Evolutionary conservation across 805 yeast species (phyloP).

Genomic region (Saccharomycopsis selenospora): DNA sequence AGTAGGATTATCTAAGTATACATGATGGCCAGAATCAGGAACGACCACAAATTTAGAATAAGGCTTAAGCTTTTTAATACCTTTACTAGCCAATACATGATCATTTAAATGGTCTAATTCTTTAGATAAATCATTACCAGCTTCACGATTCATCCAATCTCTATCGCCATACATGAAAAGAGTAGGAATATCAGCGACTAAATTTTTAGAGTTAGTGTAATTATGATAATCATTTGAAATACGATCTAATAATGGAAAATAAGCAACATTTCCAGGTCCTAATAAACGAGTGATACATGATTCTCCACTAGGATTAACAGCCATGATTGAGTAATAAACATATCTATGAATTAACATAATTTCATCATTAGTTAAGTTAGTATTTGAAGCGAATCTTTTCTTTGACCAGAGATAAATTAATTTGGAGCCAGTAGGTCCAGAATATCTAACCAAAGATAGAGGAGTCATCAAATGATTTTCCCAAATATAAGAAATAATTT

Average conservation of each 20-base stretch:
- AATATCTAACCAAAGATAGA: slow-evolving; percentile 39
- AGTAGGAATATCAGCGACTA: slow-evolving; percentile 37
- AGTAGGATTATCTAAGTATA: slow-evolving; percentile 60
- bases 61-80: slow-evolving; percentile 17
- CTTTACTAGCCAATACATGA: slow-evolving; percentile 30
- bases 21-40: slow-evolving; percentile 67
- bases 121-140: slow-evolving; percentile 37
- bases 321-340: slow-evolving; percentile 42
- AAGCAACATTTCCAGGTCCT: slow-evolving; percentile 51
- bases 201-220: slow-evolving; percentile 45
- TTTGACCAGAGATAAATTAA: slow-evolving; percentile 49
- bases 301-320: slow-evolving; percentile 57
- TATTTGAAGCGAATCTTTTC: slow-evolving; percentile 33
- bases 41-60: slow-evolving; percentile 35
- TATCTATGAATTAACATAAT: slow-evolving; percentile 44
- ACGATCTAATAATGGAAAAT: slow-evolving; percentile 50
- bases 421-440: slow-evolving; percentile 50
- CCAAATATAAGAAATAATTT: slow-evolving; percentile 36
- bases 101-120: slow-evolving; percentile 38
- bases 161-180: slow-evolving; percentile 60
- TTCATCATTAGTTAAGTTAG: slow-evolving; percentile 26
- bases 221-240: slow-evolving; percentile 38
- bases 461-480: slow-evolving; percentile 45
- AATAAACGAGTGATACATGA: slow-evolving; percentile 52
- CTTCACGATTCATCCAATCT: slow-evolving; percentile 66